A percentile compares a stretch with the other conserved stretches of the same genome.
phyloP scores from a whole-genome alignment of 2,329 filamentous ascomycete genomes.

The Myriosclerotinia scirpicola region DNA sequence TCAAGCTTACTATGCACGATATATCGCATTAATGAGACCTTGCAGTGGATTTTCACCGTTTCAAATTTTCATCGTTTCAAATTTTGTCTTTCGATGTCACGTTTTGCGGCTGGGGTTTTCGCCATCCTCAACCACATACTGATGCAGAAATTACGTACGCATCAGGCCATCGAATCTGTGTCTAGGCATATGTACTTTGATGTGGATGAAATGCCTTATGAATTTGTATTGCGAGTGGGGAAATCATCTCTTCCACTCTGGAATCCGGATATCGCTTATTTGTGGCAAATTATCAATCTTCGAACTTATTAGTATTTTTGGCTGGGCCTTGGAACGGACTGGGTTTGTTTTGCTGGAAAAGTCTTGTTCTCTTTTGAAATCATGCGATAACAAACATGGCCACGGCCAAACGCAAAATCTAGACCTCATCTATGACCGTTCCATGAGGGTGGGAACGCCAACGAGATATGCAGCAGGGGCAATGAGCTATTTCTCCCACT shows the following conservation, averaged over 20 bases:
- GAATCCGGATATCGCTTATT: background rate
- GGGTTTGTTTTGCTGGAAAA: background rate
- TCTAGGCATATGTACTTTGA: background rate
- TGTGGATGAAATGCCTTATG: background rate
- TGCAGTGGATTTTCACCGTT: background rate
- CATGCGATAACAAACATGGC: background rate
- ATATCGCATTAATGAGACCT: constrained; percentile 9
- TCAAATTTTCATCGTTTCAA: background rate
- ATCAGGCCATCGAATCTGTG: background rate
- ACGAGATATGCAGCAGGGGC: no score
- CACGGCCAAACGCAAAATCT: background rate
- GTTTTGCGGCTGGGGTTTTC: background rate
- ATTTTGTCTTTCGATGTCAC: background rate
- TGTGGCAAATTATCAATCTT: background rate
- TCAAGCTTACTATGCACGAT: constrained; percentile 13
- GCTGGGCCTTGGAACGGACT: background rate
- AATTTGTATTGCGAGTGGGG: background rate
- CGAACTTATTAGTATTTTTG: background rate
- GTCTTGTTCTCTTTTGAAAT: background rate
- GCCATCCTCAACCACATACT: background rate
- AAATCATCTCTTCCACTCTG: background rate
- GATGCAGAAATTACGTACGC: background rate
- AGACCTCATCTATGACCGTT: no score
- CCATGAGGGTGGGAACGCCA: no score
- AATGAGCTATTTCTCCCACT: no score